Percentiles rank a stretch among this genome's conserved stretches.
These are phyloP conservation scores for Syzygium syzygioides DNA, from an alignment of 441 rosid species.

Conservation along the genomic window DNA sequence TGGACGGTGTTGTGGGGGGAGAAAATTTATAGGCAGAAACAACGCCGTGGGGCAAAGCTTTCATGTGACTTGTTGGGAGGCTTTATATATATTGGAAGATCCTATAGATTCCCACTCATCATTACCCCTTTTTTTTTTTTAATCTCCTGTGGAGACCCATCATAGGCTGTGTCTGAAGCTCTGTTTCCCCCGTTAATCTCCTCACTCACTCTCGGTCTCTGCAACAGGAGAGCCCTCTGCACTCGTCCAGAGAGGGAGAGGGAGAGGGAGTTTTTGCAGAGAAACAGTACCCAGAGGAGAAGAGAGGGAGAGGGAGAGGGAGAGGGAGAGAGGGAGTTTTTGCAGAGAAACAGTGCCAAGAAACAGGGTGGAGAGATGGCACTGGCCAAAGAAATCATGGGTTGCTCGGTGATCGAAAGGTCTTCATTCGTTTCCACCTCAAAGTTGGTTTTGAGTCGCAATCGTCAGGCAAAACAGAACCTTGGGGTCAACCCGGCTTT, in stretches of 20 bases:
- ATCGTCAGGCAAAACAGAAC: constrained; percentile 9
- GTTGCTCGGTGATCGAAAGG: constrained; percentile 38
- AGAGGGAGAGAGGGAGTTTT: neutral
- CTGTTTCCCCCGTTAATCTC: neutral
- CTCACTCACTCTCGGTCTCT: neutral
- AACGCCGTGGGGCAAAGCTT: neutral
- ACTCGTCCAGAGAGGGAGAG: neutral
- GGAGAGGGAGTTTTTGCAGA: neutral
- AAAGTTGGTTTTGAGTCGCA: constrained; percentile 13
- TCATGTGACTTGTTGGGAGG: neutral
- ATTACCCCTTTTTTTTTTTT: neutral
- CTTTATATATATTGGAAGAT: neutral
- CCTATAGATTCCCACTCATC: neutral
- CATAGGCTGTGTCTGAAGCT: neutral
- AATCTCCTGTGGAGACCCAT: neutral
- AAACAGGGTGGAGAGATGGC: constrained; percentile 27
- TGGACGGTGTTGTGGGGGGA: constrained; percentile 36
- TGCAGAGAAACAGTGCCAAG: neutral
- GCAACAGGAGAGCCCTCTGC: too few relatives aligned
- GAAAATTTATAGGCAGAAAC: neutral
- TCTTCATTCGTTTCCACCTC: constrained; percentile 37
- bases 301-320: neutral
- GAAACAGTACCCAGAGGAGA: neutral
- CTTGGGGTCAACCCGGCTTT: constrained; percentile 27
- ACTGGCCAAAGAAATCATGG: constrained; percentile 57